Evolutionary conservation across 2,329 filamentous ascomycete species (phyloP), one percentile per base, ranked within the genome.

Genomic region (Colletotrichum lindemuthianum): DNA sequence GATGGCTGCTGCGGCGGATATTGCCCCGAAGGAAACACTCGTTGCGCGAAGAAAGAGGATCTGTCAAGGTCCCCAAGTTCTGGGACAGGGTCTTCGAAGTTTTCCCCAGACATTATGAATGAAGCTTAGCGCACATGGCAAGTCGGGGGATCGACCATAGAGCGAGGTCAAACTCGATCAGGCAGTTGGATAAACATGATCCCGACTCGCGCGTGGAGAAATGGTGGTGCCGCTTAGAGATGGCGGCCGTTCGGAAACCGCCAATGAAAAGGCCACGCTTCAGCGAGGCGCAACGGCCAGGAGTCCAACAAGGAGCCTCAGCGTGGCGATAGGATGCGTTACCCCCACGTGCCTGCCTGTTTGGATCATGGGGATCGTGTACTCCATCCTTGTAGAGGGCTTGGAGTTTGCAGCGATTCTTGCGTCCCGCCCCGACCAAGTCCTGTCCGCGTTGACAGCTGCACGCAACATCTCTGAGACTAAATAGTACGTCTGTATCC

Each of bases 291-390:
- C 41, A 45, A 64, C 54, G 47, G 59, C 43, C 44, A 60, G 43
- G 57, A 34, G 49, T 52, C n/a, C 7, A 33, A 43, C 13, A 43
- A 43, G 13, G n/a, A 47, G 36, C 58, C 37, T 40, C 52, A 47
- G 16, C 24, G 34, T 56, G 34, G 40, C 47, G 16, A 51, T 13
- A 48, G 60, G 49, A 51, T 48, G 53, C 44, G 12, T 59, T 40
- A 41, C 61, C 65, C 60, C 65, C 65, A 67, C 65, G 65, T 58
- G 41, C 41, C 44, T 40, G 58, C 52, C 36, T 33, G 15, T 41
- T 52, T 40, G 51, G 37, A 39, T 50, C 39, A 47, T 33, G 50
- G 55, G 55, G 24, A 24, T 24, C 24, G 24, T 24, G 24, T 24
- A 24, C 24, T 24, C 24, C 24, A 24, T 24, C 4, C 24, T 24